Base-by-base conservation (phyloP, 495 filamentous ascomycete genomes). In the Xeromyces bisporus region DNA sequence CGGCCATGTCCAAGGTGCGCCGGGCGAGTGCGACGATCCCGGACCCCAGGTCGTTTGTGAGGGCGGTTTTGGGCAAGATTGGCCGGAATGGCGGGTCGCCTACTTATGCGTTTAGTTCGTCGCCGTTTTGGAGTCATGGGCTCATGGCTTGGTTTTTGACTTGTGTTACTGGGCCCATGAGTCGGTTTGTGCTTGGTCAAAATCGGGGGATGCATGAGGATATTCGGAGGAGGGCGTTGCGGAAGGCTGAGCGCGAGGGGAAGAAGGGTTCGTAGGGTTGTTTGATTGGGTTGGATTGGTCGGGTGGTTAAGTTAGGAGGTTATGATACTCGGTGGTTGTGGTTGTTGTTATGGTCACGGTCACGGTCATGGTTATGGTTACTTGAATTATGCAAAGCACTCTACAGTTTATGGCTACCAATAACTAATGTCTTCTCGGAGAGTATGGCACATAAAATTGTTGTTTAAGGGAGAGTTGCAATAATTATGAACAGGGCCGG, bases 1-100 rank as follows among this genome's bases (percentile, higher is more conserved):
- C 77, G 9, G 83, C 89, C 33, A 96, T 99, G 91, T 82, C 74
- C 50, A 99, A 99, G 72, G 69, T 99, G 37, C 72, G 83, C 38
- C 72, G 69, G 32, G 58, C 83, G 1, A 84, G 69, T 41, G 50
- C 72, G 21, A 50, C 80, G 40, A 80, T 93, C 33, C 89, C 91
- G 7, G 82, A 62, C 33, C 79, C 87, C 4, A 77, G 73, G 50
- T 58, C 62, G 25, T 96, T 94, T 50, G 91, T 99, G 11, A 67
- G 68, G 37, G 58, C 78, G 2, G 72, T 76, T 5, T 60, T 99
- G 42, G 59, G 66, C 25, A 93, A 84, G 69, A 69, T 99, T 38
- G 86, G 87, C 5, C 58, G 73, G 26, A 73, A 68, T 41, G 74
- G 83, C 34, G 81, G 79, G 23, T 74, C 76, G 11, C 76, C 82